Evolutionary conservation across 306 rosid species (phyloP).

Genomic region (Hippophae gyantsensis): DNA sequence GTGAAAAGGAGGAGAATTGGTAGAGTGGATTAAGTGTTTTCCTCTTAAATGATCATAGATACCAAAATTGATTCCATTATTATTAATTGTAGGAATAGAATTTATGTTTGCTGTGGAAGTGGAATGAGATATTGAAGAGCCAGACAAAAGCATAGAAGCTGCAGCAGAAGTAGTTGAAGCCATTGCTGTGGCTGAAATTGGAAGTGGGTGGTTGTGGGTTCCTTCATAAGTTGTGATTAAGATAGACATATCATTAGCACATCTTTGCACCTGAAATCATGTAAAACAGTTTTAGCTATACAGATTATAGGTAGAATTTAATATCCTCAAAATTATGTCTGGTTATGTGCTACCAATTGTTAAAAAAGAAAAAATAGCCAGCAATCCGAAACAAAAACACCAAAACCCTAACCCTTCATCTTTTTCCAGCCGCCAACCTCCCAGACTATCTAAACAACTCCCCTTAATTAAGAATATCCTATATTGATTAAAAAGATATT

Average conservation of each 20-base stretch:
- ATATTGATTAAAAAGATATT: too few relatives aligned
- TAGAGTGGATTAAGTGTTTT: constrained; percentile 21
- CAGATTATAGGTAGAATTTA: background rate
- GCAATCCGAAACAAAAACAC: too few relatives aligned
- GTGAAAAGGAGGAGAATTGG: constrained; percentile 28
- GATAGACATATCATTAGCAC: constrained; percentile 34
- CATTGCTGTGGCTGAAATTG: constrained; percentile 34
- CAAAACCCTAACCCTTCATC: too few relatives aligned
- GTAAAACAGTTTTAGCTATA: background rate
- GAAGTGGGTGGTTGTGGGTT: constrained; percentile 37
- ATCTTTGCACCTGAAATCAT: constrained; percentile 37
- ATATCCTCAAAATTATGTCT: too few relatives aligned
- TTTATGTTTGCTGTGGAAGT: constrained; percentile 15
- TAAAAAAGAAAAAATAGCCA: too few relatives aligned
- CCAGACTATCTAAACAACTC: too few relatives aligned
- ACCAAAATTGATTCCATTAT: constrained; percentile 25
- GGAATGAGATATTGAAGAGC: constrained; percentile 46
- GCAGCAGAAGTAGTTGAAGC: constrained; percentile 35
- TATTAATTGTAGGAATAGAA: background rate
- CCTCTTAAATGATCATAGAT: constrained; percentile 25
- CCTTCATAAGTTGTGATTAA: constrained; percentile 47
- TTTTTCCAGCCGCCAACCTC: too few relatives aligned
- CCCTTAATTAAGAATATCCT: too few relatives aligned
- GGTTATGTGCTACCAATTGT: too few relatives aligned
- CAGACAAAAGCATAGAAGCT: constrained; percentile 38